phyloP scores from a whole-genome alignment of 2,329 filamentous ascomycete species.

The Ophiostoma tasmaniense region DNA sequence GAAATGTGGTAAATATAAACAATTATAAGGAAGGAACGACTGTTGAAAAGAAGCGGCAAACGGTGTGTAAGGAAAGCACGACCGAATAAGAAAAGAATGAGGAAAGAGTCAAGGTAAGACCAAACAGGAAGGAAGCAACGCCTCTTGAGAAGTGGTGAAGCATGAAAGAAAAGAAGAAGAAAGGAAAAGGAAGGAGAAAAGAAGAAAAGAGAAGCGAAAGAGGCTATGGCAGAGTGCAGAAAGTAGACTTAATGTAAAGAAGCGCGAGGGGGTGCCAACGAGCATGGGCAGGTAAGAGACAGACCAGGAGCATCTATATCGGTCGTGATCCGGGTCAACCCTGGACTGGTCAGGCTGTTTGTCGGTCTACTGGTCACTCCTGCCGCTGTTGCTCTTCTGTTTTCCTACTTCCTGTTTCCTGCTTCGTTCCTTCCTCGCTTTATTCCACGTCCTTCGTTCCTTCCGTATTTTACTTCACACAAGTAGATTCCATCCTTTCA shows the following conservation, averaged over 20 bases:
- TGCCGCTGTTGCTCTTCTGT: neutral
- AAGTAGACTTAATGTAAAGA: neutral
- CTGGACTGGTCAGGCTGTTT: neutral
- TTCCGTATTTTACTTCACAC: neutral
- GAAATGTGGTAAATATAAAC: neutral
- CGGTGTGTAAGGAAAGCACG: slow-evolving; percentile 2
- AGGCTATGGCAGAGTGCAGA: neutral
- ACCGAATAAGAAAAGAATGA: neutral
- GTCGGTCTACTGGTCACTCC: neutral
- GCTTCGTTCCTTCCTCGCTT: neutral
- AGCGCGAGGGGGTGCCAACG: neutral
- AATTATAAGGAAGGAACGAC: neutral
- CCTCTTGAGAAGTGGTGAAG: neutral
- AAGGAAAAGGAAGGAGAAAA: slow-evolving; percentile 1
- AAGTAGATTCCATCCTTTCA: neutral
- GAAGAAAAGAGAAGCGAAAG: neutral
- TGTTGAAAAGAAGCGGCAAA: neutral
- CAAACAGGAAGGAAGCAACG: slow-evolving; percentile 8
- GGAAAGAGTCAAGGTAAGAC: slow-evolving; percentile 5
- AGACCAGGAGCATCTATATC: neutral
- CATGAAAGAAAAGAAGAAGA: neutral
- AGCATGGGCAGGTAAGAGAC: slow-evolving; percentile 5
- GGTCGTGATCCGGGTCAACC: neutral
- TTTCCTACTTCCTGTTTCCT: neutral
- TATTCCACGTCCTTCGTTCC: neutral